These are phyloP conservation scores for Ganoderma meredithae DNA, from an alignment of 1,284 basidiomycete genomes.

Conservation along the genomic window DNA sequence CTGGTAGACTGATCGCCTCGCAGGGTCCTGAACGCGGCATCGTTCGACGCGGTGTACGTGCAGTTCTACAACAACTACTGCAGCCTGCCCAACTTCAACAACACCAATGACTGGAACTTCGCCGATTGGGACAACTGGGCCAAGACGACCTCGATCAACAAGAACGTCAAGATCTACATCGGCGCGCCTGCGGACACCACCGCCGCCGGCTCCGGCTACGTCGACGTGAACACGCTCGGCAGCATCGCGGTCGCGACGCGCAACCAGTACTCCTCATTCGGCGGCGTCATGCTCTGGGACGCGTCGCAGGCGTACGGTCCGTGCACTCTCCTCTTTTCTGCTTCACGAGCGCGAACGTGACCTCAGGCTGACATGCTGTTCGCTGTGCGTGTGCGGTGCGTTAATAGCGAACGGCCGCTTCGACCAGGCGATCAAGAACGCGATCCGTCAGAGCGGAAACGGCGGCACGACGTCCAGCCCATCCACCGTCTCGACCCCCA, in stretches of 20 bases:
- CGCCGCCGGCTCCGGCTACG: slow-evolving; percentile 62
- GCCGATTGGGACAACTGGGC: slow-evolving; percentile 68
- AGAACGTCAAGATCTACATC: slow-evolving; percentile 67
- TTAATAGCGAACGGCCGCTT: slow-evolving; percentile 59
- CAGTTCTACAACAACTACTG: slow-evolving; percentile 76
- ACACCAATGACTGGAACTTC: slow-evolving; percentile 58
- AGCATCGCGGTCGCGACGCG: slow-evolving; percentile 53
- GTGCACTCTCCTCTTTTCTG: slow-evolving; percentile 17
- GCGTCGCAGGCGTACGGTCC: slow-evolving; percentile 64
- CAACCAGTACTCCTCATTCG: slow-evolving; percentile 66
- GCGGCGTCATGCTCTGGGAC: slow-evolving; percentile 76
- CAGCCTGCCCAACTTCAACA: slow-evolving; percentile 51
- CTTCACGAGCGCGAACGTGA: background rate
- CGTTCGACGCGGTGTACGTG: slow-evolving; percentile 70
- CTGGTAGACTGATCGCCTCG: too few species aligned
- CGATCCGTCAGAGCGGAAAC: slow-evolving; percentile 48
- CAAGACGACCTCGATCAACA: slow-evolving; percentile 61
- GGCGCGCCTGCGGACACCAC: slow-evolving; percentile 61
- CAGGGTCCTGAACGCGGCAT: slow-evolving; percentile 58
- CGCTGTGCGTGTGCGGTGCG: too few species aligned
- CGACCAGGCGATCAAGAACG: slow-evolving; percentile 59
- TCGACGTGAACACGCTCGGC: slow-evolving; percentile 53
- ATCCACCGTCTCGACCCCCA: slow-evolving; percentile 30
- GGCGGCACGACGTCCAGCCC: slow-evolving; percentile 32
- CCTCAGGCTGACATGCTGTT: background rate